These are phyloP conservation scores for Blastobotrys proliferans DNA, from an alignment of 1,139 yeast species.

Conservation along the genomic window DNA sequence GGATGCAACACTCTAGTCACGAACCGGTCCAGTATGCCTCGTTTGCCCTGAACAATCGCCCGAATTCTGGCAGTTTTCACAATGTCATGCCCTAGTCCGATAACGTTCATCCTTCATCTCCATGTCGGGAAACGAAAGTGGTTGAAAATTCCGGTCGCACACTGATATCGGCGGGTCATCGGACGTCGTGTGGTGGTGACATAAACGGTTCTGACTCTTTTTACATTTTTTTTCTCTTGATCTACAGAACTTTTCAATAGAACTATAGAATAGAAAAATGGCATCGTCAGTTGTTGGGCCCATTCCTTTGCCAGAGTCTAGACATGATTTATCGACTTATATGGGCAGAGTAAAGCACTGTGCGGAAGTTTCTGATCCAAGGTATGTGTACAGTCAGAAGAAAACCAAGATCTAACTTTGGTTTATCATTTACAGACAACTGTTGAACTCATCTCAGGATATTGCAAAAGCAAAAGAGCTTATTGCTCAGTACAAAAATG, in stretches of 20 bases:
- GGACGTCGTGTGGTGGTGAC: neutral
- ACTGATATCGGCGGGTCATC: neutral
- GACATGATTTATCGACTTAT: slow-evolving; percentile 73
- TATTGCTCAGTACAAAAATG: slow-evolving; percentile 70
- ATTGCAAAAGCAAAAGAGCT: slow-evolving; percentile 60
- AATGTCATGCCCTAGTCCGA: slow-evolving; percentile 64
- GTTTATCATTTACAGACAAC: slow-evolving; percentile 53
- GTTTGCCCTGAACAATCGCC: slow-evolving; percentile 37
- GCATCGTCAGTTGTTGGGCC: slow-evolving; percentile 86
- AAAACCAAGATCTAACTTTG: neutral
- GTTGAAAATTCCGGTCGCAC: slow-evolving; percentile 4
- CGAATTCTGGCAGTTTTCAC: slow-evolving; percentile 49
- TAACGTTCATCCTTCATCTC: slow-evolving; percentile 22
- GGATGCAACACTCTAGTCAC: slow-evolving; percentile 50
- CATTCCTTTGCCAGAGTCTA: slow-evolving; percentile 71
- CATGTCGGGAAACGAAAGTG: neutral
- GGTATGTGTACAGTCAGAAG: slow-evolving; percentile 20
- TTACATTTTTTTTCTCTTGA: neutral
- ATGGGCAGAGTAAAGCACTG: slow-evolving; percentile 94
- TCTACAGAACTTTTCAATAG: neutral
- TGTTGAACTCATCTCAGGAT: slow-evolving; percentile 63
- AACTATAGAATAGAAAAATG: slow-evolving; percentile 41
- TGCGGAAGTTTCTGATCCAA: slow-evolving; percentile 87
- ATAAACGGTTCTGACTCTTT: neutral
- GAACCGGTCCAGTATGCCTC: slow-evolving; percentile 38